Percentiles rank a stretch among this genome's conserved stretches.
phyloP scores from a whole-genome alignment of 371 early-diverging fungal genomes.

The Nematocida ausubeli region DNA sequence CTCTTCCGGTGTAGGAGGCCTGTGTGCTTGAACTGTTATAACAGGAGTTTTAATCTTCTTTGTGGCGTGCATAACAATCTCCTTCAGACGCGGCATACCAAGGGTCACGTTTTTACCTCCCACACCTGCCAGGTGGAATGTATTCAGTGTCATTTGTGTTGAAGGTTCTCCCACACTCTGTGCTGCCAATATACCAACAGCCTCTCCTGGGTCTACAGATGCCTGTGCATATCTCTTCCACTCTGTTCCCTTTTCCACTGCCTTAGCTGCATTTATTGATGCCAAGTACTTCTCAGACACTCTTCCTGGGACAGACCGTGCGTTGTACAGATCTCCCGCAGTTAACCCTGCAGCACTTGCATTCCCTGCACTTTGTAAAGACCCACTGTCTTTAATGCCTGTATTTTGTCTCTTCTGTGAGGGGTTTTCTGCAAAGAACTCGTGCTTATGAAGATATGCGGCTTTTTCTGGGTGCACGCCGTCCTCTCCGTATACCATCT shows the following conservation, averaged over 20 bases:
- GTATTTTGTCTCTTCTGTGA: not conserved
- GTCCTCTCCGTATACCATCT: conserved; percentile 98
- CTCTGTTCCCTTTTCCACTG: not conserved
- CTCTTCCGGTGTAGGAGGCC: conserved; percentile 17
- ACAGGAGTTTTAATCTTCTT: conserved; percentile 83
- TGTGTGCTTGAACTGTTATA: conserved; percentile 77
- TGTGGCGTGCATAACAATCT: conserved; percentile 98
- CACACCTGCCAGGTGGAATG: conserved; percentile 99
- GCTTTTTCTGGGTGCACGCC: conserved; percentile 89
- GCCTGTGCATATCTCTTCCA: conserved; percentile 40
- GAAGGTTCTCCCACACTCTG: conserved; percentile 99
- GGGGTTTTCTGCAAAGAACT: conserved; percentile 73
- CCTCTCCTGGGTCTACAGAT: conserved; percentile 89
- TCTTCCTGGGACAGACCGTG: conserved; percentile 77
- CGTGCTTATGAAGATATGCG: conserved; percentile 72
- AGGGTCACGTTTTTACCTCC: conserved; percentile 97
- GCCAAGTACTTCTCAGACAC: conserved; percentile 78
- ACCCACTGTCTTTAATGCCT: not conserved
- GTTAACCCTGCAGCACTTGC: not conserved
- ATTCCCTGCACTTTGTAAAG: no score
- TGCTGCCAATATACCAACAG: conserved; percentile 94
- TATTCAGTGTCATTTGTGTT: conserved; percentile 99
- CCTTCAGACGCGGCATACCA: conserved; percentile 98
- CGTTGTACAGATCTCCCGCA: conserved; percentile 63
- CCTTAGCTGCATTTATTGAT: conserved; percentile 26